Base-by-base conservation (phyloP, 768 basidiomycete genomes). In the Pleurotus eryngii region DNA sequence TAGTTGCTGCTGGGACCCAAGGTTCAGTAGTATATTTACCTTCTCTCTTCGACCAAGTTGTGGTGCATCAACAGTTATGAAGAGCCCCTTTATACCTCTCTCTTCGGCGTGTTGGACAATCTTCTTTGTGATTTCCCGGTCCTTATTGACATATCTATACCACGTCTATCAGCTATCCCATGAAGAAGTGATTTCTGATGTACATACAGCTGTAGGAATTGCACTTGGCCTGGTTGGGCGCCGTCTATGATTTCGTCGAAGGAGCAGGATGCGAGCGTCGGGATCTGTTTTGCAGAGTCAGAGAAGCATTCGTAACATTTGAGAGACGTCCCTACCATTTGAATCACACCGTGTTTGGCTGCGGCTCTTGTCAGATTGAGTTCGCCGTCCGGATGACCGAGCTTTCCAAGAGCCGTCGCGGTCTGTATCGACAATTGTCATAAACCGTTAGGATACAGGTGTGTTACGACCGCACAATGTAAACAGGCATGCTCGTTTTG, bases 41-140 rank as follows among this genome's bases (percentile, higher is more conserved):
- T 95, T 95, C 70, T 96, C 95, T 58, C 95, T 82, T 11, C 95
- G 83, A 45, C 96, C 96, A 8, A 98, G 85, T 63, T 97, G 95
- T 5, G 96, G 96, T 0, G 96, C 96, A 73, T 98, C 96, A 24
- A 98, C 96, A 0, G 96, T 98, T 68, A 98, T 97, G 72, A 98
- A 98, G 11, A 98, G 76, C 3, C 81, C 96, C 69, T 94, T 95
- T 67, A 99, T 83, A 2, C 96, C 96, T 24, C 94, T 84, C 60
- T 80, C 75, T 71, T 95, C 94, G 1, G 97, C 97, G 61, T 96
- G 92, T 63, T 90, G 84, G 0, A 98, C 91, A 51, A 94, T 84
- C 57, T 86, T 83, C 70, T 88, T 86, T 4, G 95, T 97, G 59
- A 93, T 84, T 27, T 79, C 80, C 12, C 93, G 82, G 67, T 98